Evolutionary conservation across 164 flowering plant genomes (phyloP), one percentile per base, ranked within the genome.

Genomic region (Santalum album): DNA sequence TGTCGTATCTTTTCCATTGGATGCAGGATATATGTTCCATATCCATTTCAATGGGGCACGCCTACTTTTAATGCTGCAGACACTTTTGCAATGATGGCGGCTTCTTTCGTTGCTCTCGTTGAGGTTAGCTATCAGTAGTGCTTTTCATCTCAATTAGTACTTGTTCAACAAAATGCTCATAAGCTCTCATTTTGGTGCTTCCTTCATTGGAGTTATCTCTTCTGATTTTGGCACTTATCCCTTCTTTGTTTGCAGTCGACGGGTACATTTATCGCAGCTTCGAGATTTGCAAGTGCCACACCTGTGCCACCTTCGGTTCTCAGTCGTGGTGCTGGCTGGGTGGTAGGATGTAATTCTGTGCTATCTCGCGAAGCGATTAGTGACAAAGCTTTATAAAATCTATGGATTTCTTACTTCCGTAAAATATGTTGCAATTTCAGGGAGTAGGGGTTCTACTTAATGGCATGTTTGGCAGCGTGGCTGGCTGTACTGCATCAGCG

Each of bases 21-120:
- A 19, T 74, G 60, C 81, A 86, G 92, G 95, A 52, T 89, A 44
- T 71, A 61, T 58, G 25, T 82, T 58, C 95, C 95, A 15, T 69
- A 63, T 64, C 95, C 88, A 43, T 84, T 86, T 64, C 92, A 84
- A 55, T 86, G 95, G 92, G 95, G 97, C 23, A 39, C 58, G 20
- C 95, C 97, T 0, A 80, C 85, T 50, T 89, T 89, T 56, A 38
- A 74, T 46, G 78, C 71, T 34, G 82, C 78, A 40, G 90, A 84
- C 49, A 70, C 69, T 64, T 78, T 89, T 71, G 83, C 86, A 14
- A 67, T 83, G 83, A 80, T 82, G 78, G 72, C 80, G 42, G 87
- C 96, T 63, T 75, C 92, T 38, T 67, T 87, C 59, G 88, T 76
- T 58, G 69, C 88, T 55, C 76, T 84, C 17, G 60, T 78, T 49